Conservation (phyloP, 495 filamentous ascomycete genomes). For the Delitschia confertaspora region DNA sequence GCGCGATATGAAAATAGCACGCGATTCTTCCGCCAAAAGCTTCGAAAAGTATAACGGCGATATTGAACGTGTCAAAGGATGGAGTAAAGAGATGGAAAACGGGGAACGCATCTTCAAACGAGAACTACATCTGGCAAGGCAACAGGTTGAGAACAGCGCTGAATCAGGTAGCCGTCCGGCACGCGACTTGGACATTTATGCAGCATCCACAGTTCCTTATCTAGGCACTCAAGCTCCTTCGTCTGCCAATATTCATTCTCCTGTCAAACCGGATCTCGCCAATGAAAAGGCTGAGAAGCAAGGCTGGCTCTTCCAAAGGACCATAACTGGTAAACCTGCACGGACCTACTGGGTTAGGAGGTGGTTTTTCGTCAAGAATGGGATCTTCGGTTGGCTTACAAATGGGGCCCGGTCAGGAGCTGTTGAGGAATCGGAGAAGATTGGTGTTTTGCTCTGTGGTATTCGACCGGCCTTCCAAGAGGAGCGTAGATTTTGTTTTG, state of each 20-base stretch:
- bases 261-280: slow-evolving; percentile 34
- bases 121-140: slow-evolving; percentile 68
- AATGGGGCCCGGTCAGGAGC: slow-evolving; percentile 75
- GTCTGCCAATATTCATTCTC: slow-evolving; percentile 41
- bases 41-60: slow-evolving; percentile 61
- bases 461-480: slow-evolving; percentile 84
- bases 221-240: slow-evolving; percentile 64
- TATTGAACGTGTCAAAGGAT: slow-evolving; percentile 83
- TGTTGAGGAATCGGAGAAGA: slow-evolving; percentile 91
- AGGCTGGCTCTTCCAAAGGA: slow-evolving; percentile 83
- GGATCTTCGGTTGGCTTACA: slow-evolving; percentile 93
- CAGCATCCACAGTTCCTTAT: slow-evolving; percentile 74
- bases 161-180: slow-evolving; percentile 65
- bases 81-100: slow-evolving; percentile 86
- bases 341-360: slow-evolving; percentile 77
- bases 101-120: slow-evolving; percentile 67
- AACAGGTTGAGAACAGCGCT: slow-evolving; percentile 74
- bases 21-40: slow-evolving; percentile 48
- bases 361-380: slow-evolving; percentile 92
- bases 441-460: slow-evolving; percentile 88
- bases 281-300: slow-evolving; percentile 61
- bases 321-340: slow-evolving; percentile 76
- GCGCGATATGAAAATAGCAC: slow-evolving; percentile 63
- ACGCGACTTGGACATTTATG: slow-evolving; percentile 88
- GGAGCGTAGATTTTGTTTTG: slow-evolving; percentile 92